Conservation (phyloP, 148 eudicot genomes). For the Simmondsia chinensis region DNA sequence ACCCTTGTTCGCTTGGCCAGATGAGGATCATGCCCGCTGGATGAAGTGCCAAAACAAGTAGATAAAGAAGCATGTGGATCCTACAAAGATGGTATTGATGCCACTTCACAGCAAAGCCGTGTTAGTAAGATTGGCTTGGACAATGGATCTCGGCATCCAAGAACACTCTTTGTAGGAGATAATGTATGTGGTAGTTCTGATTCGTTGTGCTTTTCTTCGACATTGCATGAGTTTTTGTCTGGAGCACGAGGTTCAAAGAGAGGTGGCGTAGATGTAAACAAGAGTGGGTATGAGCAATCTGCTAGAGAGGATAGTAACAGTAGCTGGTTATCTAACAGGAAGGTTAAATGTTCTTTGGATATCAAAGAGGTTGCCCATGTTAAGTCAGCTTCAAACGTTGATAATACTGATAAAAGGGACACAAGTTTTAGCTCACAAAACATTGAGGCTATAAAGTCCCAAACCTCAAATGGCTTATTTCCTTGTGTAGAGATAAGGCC, state of each 20-base stretch:
- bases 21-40: constrained; percentile 28
- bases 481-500: constrained; percentile 49
- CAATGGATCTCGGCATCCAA: constrained; percentile 9
- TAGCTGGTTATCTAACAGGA: constrained; percentile 30
- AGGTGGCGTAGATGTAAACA: constrained; percentile 11
- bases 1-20: constrained; percentile 22
- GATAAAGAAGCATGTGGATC: constrained; percentile 32
- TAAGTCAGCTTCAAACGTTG: constrained; percentile 10
- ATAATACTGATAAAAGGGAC: constrained; percentile 13
- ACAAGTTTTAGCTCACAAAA: constrained; percentile 18
- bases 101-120: constrained; percentile 21
- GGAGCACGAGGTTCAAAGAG: constrained; percentile 21
- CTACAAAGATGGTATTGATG: constrained; percentile 13
- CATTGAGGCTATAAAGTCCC: constrained; percentile 28
- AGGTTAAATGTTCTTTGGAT: constrained; percentile 46
- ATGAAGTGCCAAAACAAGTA: constrained; percentile 15
- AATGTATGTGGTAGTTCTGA: constrained; percentile 32
- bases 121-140: constrained; percentile 16
- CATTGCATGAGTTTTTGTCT: constrained; percentile 26
- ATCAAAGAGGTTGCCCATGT: constrained; percentile 27
- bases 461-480: constrained; percentile 24
- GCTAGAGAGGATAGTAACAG: constrained; percentile 19
- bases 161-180: constrained; percentile 18
- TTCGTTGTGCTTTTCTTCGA: constrained; percentile 45
- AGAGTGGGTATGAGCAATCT: constrained; percentile 16